phyloP scores from a whole-genome alignment of 805 yeast species.

The Candida corydali region DNA sequence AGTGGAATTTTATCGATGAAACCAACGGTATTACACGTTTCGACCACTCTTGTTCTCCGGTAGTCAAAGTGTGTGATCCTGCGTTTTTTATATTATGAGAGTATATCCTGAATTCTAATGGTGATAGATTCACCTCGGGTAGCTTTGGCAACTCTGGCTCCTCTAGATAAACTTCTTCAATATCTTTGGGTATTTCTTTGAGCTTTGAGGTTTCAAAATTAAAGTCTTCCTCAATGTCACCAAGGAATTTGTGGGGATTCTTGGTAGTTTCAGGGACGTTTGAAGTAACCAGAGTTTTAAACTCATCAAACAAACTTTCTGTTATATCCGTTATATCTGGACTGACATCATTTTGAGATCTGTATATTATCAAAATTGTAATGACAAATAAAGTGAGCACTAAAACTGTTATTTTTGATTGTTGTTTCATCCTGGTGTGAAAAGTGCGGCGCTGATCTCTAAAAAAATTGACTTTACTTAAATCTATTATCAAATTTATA shows the following conservation, averaged over 20 bases:
- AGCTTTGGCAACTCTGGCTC: slow-evolving; percentile 13
- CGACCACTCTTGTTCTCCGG: slow-evolving; percentile 26
- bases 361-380: not conserved
- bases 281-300: not conserved
- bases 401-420: not conserved
- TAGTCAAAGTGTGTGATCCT: slow-evolving; percentile 16
- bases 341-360: too few species aligned
- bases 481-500: too few species aligned
- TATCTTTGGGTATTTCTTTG: slow-evolving; percentile 7
- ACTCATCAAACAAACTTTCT: not conserved
- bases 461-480: too few species aligned
- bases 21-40: slow-evolving; percentile 14
- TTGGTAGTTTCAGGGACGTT: slow-evolving; percentile 13
- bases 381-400: not conserved
- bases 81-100: slow-evolving; percentile 34
- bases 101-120: slow-evolving; percentile 27
- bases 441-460: too few species aligned
- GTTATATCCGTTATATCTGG: too few species aligned
- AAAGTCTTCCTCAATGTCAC: slow-evolving; percentile 16
- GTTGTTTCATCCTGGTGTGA: too few species aligned
- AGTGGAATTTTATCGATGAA: slow-evolving; percentile 24
- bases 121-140: slow-evolving; percentile 11
- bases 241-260: slow-evolving; percentile 20
- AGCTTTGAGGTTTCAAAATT: slow-evolving; percentile 1
- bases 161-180: slow-evolving; percentile 1